phyloP scores from a whole-genome alignment of 176 grass and related monocot species.

The Rhynchospora breviuscula region DNA sequence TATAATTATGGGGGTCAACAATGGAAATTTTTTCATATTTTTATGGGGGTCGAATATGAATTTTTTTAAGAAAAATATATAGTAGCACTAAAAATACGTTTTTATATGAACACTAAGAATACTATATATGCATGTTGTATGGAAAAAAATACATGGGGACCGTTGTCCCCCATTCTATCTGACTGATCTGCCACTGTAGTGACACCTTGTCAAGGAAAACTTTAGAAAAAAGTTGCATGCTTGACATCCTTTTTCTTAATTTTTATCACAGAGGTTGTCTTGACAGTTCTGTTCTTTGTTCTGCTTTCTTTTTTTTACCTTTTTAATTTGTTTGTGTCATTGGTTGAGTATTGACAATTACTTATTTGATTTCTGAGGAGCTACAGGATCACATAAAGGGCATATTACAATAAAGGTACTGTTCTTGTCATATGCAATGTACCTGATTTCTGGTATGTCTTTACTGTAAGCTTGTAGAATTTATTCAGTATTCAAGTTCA shows the following conservation, averaged over 20 bases:
- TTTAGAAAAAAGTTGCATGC: not conserved
- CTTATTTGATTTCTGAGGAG: constrained; percentile 36
- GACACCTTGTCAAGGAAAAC: not conserved
- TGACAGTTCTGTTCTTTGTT: not conserved
- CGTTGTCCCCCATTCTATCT: no score
- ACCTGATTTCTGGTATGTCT: constrained; percentile 12
- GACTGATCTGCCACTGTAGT: no score
- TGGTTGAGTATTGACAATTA: constrained; percentile 17
- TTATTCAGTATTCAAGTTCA: not conserved
- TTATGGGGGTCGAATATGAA: no score
- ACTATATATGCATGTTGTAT: no score
- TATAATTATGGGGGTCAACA: no score
- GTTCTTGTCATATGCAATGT: constrained; percentile 17
- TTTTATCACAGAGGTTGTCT: not conserved
- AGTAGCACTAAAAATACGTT: no score
- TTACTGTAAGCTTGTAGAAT: not conserved
- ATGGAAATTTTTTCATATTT: no score
- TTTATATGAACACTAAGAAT: no score
- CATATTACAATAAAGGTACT: constrained; percentile 48
- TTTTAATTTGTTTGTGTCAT: not conserved
- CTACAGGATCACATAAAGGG: constrained; percentile 26
- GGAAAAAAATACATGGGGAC: no score
- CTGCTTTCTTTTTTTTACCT: not conserved
- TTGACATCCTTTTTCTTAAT: not conserved
- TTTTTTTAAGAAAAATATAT: no score